Evolutionary conservation across 768 basidiomycete genomes (phyloP), one percentile per base, ranked within the genome.

Genomic region (Cystobasidiopsis lactophilus): DNA sequence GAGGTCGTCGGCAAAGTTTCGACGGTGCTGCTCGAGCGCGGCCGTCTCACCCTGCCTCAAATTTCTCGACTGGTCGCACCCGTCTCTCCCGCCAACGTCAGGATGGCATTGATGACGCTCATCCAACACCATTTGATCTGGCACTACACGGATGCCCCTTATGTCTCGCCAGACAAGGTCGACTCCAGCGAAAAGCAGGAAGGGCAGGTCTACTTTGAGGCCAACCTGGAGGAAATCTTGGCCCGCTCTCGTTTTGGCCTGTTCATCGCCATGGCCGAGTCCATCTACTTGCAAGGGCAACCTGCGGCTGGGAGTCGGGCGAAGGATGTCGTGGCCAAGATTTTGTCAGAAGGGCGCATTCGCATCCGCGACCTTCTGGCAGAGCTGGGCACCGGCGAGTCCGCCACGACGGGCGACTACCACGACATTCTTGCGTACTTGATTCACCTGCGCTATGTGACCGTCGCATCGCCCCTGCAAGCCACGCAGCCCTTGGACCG

Each of bases 91-190:
- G 21, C 23, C 14, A 16, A 27, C 45, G 45, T 47, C 24, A 13
- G 45, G 10, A 24, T 13, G 23, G 14, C 45, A 16, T n/a, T 47
- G 10, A 13, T 30, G 14, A 26, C 29, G 10, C 45, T 47, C 45
- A 47, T 47, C 30, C 45, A 47, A n/a, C 45, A 47, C 45, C 23
- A 47, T n/a, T 7, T 47, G 5, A 30, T 47, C 9, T 47, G 45
- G 45, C 29, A 47, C 16, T 29, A 47, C 30, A 16, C 16, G 7
- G 33, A 35, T 16, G 7, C 33, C 33, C 9, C 33, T 7, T 35
- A 35, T 16, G 16, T 35, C 16, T 7, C 33, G 9, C 33, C 33
- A 7, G 7, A 7, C 33, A 16, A 7, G 16, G 24, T 47, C 14
- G 24, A 47, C 14, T 13, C 23, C n/a, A 13, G 24, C 29, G 45